Conservation (phyloP, 192 early-diverging fungal species). For the Entomortierella beljakovae region DNA sequence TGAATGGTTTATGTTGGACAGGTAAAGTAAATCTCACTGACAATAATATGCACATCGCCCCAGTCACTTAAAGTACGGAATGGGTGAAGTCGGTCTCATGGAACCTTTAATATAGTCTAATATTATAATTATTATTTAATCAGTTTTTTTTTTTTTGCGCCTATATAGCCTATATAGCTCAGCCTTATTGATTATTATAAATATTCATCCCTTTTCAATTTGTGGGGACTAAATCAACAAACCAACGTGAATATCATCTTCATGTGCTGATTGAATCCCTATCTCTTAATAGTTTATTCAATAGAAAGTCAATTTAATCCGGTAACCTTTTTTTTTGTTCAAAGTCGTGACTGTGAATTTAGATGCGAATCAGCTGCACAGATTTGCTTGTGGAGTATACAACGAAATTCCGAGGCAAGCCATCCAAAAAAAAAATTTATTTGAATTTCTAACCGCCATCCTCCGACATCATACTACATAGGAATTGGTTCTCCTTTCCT, state of each 20-base stretch:
- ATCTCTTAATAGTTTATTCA: neutral
- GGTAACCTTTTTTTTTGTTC: neutral
- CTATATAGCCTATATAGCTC: neutral
- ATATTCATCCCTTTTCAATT: neutral
- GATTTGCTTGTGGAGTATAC: too few relatives aligned
- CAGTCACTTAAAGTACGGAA: too few relatives aligned
- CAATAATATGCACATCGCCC: too few relatives aligned
- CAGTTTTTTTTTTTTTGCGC: too few relatives aligned
- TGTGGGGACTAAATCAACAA: too few relatives aligned
- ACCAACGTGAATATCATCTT: neutral
- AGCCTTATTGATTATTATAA: neutral
- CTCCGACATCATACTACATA: too few relatives aligned
- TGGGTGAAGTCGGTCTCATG: neutral
- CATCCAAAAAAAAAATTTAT: neutral
- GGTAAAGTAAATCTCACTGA: too few relatives aligned
- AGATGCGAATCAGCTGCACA: neutral
- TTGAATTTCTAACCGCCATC: neutral
- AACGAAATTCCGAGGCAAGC: too few relatives aligned
- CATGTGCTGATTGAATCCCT: neutral
- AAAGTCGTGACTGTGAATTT: neutral
- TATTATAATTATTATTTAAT: neutral
- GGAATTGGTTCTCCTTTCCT: too few relatives aligned
- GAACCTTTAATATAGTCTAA: neutral
- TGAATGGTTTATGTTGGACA: too few relatives aligned
- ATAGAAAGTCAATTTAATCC: neutral